Conservation (phyloP, 306 rosid genomes). For the Elaeagnus macrophylla region DNA sequence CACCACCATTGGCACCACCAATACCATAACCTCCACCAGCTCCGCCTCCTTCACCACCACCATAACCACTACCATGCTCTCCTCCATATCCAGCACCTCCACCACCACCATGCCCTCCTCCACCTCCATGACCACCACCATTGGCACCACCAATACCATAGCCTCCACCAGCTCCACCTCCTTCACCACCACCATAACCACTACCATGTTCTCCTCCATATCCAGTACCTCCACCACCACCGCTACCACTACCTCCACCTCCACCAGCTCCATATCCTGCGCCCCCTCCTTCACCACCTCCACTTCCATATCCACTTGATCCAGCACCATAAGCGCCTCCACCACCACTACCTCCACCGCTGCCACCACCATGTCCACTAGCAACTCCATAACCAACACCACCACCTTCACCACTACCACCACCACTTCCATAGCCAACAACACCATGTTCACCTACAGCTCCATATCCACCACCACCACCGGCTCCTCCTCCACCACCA, state of each 20-base stretch:
- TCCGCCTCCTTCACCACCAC: conserved; percentile 27
- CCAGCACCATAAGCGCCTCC: conserved; percentile 20
- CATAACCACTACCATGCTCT: conserved; percentile 26
- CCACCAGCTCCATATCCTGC: conserved; percentile 34
- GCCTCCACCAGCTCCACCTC: conserved; percentile 19
- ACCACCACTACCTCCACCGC: conserved; percentile 29
- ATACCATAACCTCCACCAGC: conserved; percentile 33
- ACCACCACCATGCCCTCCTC: conserved; percentile 16
- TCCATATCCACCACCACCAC: conserved; percentile 20
- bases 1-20: conserved; percentile 26
- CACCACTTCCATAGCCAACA: conserved; percentile 28
- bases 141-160: conserved; percentile 22
- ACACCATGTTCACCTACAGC: conserved; percentile 21
- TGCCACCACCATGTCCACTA: conserved; percentile 26
- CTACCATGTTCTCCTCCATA: conserved; percentile 12
- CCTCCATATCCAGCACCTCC: conserved; percentile 14
- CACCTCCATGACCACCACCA: conserved; percentile 18
- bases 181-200: conserved; percentile 6
- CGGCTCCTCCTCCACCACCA: conserved; percentile 37
- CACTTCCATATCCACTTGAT: conserved; percentile 19
- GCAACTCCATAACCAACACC: conserved; percentile 15
- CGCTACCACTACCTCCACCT: conserved; percentile 29
- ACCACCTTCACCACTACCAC: conserved; percentile 25
- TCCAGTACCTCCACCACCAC: conserved; percentile 23
- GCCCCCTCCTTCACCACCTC: conserved; percentile 18